phyloP scores from a whole-genome alignment of 176 grass and related monocot genomes.

The Zoysia pacifica region DNA sequence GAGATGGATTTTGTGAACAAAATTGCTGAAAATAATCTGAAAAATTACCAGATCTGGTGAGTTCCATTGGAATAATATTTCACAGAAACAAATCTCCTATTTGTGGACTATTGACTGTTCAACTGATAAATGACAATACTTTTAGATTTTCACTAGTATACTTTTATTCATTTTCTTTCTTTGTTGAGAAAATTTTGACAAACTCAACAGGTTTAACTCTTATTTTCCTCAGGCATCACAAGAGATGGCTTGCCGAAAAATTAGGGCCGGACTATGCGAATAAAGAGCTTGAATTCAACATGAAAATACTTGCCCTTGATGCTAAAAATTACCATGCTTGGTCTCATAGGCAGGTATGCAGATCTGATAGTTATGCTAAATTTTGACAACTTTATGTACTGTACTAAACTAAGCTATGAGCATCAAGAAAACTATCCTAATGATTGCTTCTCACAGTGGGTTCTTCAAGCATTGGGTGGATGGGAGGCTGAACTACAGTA shows the following conservation, averaged over 20 bases:
- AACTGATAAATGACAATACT: not conserved
- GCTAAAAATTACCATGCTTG: constrained; percentile 97
- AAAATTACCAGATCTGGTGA: constrained; percentile 98
- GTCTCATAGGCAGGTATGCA: constrained; percentile 91
- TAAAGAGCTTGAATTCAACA: constrained; percentile 82
- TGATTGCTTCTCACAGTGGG: constrained; percentile 67
- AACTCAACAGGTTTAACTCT: constrained; percentile 10
- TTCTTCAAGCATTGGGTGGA: constrained; percentile 87
- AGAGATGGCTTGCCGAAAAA: constrained; percentile 96
- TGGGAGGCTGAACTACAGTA: constrained; percentile 88
- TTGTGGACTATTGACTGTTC: constrained; percentile 14
- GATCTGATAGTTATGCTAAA: not conserved
- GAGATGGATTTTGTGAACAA: constrained; percentile 73
- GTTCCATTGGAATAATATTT: constrained; percentile 19
- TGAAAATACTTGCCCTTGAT: constrained; percentile 63
- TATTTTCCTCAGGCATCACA: constrained; percentile 71
- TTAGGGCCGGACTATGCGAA: constrained; percentile 67
- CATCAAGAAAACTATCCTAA: constrained; percentile 13
- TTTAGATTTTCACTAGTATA: constrained; percentile 19
- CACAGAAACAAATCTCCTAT: constrained; percentile 2
- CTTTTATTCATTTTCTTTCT: not conserved
- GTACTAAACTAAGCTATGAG: constrained; percentile 19
- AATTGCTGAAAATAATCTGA: constrained; percentile 62
- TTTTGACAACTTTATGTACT: constrained; percentile 1
- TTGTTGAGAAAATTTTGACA: constrained; percentile 11